Base-by-base conservation (phyloP, 352 stramenopile species). In the Phytophthora lateralis region DNA sequence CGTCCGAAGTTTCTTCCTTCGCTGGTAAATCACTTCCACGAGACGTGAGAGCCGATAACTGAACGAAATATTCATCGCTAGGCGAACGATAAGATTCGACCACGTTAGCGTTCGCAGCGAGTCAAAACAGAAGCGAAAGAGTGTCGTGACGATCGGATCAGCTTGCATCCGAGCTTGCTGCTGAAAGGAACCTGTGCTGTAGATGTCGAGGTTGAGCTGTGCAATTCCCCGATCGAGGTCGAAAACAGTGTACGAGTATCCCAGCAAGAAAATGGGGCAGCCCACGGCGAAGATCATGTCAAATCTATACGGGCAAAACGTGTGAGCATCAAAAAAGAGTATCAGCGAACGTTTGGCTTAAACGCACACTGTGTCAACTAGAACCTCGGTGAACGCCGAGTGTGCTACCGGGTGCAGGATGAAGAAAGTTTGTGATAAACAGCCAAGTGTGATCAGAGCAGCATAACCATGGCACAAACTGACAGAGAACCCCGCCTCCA, bases 11-110 rank as follows among this genome's bases (percentile, higher is more conserved):
- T 29, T 34, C 11, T 49, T 55, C 12, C 51, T 29, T 29, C 37
- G 46, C 11, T 56, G 30, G 9, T 34, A 32, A n/a, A 63, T 41
- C 3, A 69, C 38, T 6, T 60, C 45, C 8, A 63, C 50, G 12
- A 74, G 34, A n/a, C 38, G 34, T 6, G 27, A 52, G 0, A 67
- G 38, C 24, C 60, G 66, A 35, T 55, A 60, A 18, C 34, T 51
- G 26, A 66, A 67, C 1, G 45, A 62, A 1, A 61, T n/a, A n/a
- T 66, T 66, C 56, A 71, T 66, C 6, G 12, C 48, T 15, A 62
- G 3, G 2, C 34, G 20, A 15, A 66, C 18, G 12, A 42, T 32
- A 4, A 66, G 27, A 37, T 55, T 29, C 6, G 21, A 32, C 24
- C 35, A 48, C 12, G 58, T 52, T n/a, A 52, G 46, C 6, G 38